Percentiles rank a stretch among this genome's conserved stretches.
These are phyloP conservation scores for Pleurotus salmoneostramineus DNA, from an alignment of 768 basidiomycete genomes.

Conservation along the genomic window DNA sequence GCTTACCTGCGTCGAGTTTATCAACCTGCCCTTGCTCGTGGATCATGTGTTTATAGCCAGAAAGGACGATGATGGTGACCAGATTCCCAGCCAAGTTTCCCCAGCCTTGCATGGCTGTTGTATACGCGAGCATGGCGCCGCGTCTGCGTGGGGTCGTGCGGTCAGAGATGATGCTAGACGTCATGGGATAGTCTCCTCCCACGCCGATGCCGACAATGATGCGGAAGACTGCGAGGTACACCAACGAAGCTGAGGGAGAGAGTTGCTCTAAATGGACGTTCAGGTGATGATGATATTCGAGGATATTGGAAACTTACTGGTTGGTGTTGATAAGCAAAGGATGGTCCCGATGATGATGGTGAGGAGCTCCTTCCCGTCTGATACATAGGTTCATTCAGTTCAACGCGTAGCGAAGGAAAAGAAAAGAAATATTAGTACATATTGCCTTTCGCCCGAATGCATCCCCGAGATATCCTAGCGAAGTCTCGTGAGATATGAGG, in stretches of 20 bases:
- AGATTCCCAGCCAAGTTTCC: conserved; percentile 63
- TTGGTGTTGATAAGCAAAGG: conserved; percentile 61
- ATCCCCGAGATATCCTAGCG: conserved; percentile 58
- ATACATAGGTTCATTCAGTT: not conserved
- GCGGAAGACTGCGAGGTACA: conserved; percentile 64
- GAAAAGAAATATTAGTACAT: conserved; percentile 27
- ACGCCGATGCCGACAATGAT: conserved; percentile 76
- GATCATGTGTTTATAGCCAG: conserved; percentile 61
- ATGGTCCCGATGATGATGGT: conserved; percentile 78
- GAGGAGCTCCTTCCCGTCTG: conserved; percentile 77
- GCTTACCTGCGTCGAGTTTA: conserved; percentile 67
- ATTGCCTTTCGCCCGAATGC: conserved; percentile 65
- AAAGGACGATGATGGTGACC: conserved; percentile 59
- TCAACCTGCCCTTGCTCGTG: conserved; percentile 50
- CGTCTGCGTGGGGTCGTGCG: conserved; percentile 60
- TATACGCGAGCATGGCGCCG: conserved; percentile 72
- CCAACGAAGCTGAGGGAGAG: conserved; percentile 46
- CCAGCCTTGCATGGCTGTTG: conserved; percentile 78
- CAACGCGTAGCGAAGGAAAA: too few relatives aligned
- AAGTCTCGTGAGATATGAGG: not conserved
- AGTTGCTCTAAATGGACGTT: conserved; percentile 20
- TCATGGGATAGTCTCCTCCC: conserved; percentile 80
- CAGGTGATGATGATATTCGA: not conserved
- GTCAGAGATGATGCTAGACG: conserved; percentile 64
- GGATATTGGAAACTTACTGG: conserved; percentile 28